Evolutionary conservation across 331 rosid species (phyloP), one percentile per base, ranked within the genome.

Genomic region (Rosa hybrid): DNA sequence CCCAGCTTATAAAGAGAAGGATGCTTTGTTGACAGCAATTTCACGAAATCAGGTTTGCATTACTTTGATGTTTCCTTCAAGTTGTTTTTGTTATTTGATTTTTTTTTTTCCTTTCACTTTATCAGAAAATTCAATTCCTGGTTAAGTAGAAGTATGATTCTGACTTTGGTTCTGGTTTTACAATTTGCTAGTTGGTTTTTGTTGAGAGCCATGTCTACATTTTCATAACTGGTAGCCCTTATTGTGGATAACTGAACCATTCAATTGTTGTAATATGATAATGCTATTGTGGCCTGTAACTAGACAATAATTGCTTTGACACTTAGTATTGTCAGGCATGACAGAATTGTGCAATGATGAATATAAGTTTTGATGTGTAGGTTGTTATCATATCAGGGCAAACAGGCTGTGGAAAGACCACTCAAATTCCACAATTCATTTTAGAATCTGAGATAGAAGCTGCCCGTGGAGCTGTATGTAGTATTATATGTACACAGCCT

Each of bases 331-430:
- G 12, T 17, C 12, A 18, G 48, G 14, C 77, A 50, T 51, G 46
- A 49, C 18, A 51, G 9, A 8, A 30, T 51, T 2, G n/a, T 23
- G 20, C 56, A 34, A n/a, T 74, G 64, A 50, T n/a, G 30, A 42
- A 45, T 62, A 8, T 12, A 77, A 18, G 59, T 74, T 69, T 57
- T 75, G 49, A 75, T 82, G 54, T 85, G 80, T 86, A 93, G 98
- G 97, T 96, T 80, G 82, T 88, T 59, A 82, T 92, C 80, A 82
- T 96, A 81, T 96, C 99, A 27, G 99, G 99, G 53, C 89, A 96
- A 92, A 96, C 99, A 80, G 98, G 99, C 72, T 96, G 99, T 88
- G 98, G 99, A 72, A 96, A 96, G 90, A 96, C 99, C 76, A 96
- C 99, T 14, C 99, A 96, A 88, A 89, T 96, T 87, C 97, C 99